Percentiles rank a stretch among this genome's conserved stretches.
Conservation (phyloP, 305 asterid species). For the Solanum aculeatissimum region DNA sequence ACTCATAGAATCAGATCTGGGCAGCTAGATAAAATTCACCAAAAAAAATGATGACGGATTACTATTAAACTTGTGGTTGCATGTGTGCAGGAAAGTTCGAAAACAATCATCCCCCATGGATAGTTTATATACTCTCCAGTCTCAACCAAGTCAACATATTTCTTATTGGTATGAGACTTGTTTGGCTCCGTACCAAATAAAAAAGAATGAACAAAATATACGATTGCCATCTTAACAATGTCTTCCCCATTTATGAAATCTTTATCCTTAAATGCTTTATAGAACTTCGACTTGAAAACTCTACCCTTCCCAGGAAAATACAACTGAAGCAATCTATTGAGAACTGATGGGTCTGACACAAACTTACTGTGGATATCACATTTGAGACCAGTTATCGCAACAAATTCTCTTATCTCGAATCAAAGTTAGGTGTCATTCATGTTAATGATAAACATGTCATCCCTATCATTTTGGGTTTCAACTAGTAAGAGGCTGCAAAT, state of each 20-base stretch:
- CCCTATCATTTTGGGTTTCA: not conserved
- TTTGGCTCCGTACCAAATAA: rapidly evolving
- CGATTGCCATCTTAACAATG: rapidly evolving
- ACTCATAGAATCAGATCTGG: no score
- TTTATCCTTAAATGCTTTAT: no score
- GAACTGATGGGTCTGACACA: not conserved
- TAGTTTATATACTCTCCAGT: not conserved
- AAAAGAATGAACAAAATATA: not conserved
- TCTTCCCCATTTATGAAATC: not conserved
- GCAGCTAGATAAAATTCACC: no score
- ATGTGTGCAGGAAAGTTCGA: no score
- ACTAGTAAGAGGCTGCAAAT: no score
- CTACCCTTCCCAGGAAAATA: no score
- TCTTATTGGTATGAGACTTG: not conserved
- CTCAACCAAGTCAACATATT: not conserved
- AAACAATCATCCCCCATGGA: not conserved
- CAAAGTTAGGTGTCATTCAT: rapidly evolving
- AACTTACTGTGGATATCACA: rapidly evolving
- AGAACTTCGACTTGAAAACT: not conserved
- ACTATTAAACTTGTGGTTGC: no score
- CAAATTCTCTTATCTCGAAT: no score
- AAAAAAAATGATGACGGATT: no score
- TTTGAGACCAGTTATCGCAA: no score
- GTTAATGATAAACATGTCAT: not conserved
- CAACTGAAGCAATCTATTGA: no score